Percentiles rank a stretch among this genome's conserved stretches.
phyloP scores from a whole-genome alignment of 164 flowering plant species.

The Santalum album region DNA sequence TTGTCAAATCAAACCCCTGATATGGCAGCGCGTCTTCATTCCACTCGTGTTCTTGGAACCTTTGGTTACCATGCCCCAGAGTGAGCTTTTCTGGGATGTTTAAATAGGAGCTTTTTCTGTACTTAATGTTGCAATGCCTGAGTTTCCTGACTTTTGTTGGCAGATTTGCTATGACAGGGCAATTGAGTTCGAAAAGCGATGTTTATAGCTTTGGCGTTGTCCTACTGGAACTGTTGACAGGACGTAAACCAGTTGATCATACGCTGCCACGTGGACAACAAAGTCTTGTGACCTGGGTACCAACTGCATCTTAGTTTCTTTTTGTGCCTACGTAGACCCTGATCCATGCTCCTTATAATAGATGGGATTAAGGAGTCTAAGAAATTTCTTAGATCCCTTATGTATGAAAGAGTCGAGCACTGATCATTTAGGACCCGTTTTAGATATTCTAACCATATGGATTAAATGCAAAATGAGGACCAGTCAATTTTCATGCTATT shows the following conservation, averaged over 20 bases:
- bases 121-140: too few species aligned
- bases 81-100: conserved; percentile 47
- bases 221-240: conserved; percentile 75
- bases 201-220: conserved; percentile 90
- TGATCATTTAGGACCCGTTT: too few species aligned
- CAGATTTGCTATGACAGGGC: conserved; percentile 91
- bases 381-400: too few species aligned
- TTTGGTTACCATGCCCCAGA: conserved; percentile 97
- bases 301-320: background rate
- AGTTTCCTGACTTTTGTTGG: conserved; percentile 14
- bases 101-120: too few species aligned
- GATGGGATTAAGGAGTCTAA: too few species aligned
- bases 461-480: too few species aligned
- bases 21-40: conserved; percentile 83
- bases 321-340: too few species aligned
- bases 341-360: too few species aligned
- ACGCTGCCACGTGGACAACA: conserved; percentile 84
- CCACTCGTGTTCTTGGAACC: conserved; percentile 90
- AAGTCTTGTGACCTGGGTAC: conserved; percentile 91
- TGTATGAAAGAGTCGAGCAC: too few species aligned
- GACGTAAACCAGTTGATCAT: conserved; percentile 86
- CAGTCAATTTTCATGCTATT: too few species aligned
- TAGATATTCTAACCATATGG: too few species aligned
- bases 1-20: conserved; percentile 89
- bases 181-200: conserved; percentile 77